Evolutionary conservation across 148 eudicot genomes (phyloP).

Genomic region (Rhododendron simsii): DNA sequence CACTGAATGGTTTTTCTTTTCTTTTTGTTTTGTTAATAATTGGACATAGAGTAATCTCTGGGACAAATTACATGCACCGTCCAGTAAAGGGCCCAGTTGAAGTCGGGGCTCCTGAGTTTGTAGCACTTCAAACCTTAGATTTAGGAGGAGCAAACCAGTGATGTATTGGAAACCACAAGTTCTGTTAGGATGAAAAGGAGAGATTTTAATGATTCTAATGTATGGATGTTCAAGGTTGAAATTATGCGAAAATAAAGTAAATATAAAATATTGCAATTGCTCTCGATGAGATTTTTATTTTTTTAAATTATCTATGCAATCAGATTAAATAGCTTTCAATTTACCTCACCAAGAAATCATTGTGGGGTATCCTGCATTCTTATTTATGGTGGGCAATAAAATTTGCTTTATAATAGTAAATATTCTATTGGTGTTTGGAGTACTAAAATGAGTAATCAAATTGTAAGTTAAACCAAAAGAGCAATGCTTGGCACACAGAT

Average conservation of each 20-base stretch:
- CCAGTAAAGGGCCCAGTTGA: background rate
- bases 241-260: background rate
- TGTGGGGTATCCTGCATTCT: background rate
- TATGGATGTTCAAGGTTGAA: background rate
- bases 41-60: background rate
- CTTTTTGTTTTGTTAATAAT: background rate
- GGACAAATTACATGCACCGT: background rate
- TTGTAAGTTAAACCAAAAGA: background rate
- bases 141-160: background rate
- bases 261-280: background rate
- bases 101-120: background rate
- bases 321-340: background rate
- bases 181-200: background rate
- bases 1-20: background rate
- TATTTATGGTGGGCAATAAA: background rate
- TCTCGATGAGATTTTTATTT: background rate
- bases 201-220: background rate
- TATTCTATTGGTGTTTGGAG: background rate
- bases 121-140: background rate
- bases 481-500: background rate
- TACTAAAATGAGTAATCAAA: background rate
- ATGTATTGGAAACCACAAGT: background rate
- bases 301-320: background rate
- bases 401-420: background rate
- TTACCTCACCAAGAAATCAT: background rate